Conservation (phyloP, 176 grass and related monocot genomes). For the Oryza brachyantha region DNA sequence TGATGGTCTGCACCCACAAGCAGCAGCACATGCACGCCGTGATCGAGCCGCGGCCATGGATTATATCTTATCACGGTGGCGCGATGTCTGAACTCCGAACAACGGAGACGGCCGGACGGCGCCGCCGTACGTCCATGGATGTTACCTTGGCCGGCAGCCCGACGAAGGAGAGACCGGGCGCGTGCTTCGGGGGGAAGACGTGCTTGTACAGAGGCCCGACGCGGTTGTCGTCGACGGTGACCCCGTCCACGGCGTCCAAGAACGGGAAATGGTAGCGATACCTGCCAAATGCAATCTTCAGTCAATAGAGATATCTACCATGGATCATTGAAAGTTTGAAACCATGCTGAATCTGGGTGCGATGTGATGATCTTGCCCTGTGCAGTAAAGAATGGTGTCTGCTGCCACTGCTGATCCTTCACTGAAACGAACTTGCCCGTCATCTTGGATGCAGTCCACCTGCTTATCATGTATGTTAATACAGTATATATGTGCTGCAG, state of each 20-base stretch:
- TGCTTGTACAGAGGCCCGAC: constrained; percentile 55
- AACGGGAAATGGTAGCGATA: constrained; percentile 58
- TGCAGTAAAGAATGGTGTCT: constrained; percentile 55
- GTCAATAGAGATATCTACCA: neutral
- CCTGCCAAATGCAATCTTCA: neutral
- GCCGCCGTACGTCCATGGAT: neutral
- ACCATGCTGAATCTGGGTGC: neutral
- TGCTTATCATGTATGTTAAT: neutral
- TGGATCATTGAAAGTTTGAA: too few species aligned
- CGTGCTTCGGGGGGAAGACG: constrained; percentile 36
- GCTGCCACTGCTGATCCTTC: constrained; percentile 34
- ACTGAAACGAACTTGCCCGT: constrained; percentile 32
- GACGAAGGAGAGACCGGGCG: constrained; percentile 38
- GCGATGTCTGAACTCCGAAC: neutral
- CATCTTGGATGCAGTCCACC: constrained; percentile 38
- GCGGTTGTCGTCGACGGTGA: constrained; percentile 48
- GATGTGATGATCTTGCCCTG: constrained; percentile 34
- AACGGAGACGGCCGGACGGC: neutral
- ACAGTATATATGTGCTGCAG: neutral
- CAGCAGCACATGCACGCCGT: neutral
- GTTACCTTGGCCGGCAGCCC: constrained; percentile 35
- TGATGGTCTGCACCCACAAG: constrained; percentile 29
- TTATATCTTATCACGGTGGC: neutral
- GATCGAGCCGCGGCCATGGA: neutral
- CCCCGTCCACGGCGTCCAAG: constrained; percentile 36